Percentiles rank a stretch among this genome's conserved stretches.
These are phyloP conservation scores for Sclerotinia glacialis DNA, from an alignment of 2,329 filamentous ascomycete species.

Conservation along the genomic window DNA sequence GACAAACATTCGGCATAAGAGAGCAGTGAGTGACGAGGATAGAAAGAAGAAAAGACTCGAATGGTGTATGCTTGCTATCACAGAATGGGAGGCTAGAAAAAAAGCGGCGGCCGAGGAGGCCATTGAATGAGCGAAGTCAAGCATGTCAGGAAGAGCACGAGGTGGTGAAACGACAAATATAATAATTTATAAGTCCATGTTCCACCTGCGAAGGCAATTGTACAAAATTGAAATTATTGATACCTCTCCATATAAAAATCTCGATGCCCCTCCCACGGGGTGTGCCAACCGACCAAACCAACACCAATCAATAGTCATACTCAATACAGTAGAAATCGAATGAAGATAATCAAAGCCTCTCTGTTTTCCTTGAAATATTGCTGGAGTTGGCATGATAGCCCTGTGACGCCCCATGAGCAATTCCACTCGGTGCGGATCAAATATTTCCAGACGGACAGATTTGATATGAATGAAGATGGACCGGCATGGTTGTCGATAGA, in stretches of 20 bases:
- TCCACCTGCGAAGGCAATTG: background rate
- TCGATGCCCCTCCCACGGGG: background rate
- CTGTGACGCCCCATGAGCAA: background rate
- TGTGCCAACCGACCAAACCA: background rate
- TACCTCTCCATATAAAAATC: background rate
- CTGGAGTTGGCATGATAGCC: background rate
- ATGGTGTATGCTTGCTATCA: conserved; percentile 18
- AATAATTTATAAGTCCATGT: background rate
- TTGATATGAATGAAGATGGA: background rate
- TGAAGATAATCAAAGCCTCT: background rate
- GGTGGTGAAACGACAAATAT: background rate
- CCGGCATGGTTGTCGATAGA: background rate
- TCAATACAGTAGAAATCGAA: too few species aligned
- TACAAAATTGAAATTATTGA: too few species aligned
- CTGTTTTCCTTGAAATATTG: background rate
- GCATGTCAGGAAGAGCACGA: background rate
- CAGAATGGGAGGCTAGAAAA: conserved; percentile 14
- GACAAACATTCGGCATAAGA: background rate
- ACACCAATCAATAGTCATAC: background rate
- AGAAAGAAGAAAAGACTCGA: background rate
- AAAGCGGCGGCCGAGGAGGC: background rate
- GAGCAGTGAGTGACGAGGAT: background rate
- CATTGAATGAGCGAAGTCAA: background rate
- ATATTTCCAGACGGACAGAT: background rate
- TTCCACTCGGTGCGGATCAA: background rate